These are phyloP conservation scores for Botryotinia globosa DNA, from an alignment of 2,329 filamentous ascomycete species.

Conservation along the genomic window DNA sequence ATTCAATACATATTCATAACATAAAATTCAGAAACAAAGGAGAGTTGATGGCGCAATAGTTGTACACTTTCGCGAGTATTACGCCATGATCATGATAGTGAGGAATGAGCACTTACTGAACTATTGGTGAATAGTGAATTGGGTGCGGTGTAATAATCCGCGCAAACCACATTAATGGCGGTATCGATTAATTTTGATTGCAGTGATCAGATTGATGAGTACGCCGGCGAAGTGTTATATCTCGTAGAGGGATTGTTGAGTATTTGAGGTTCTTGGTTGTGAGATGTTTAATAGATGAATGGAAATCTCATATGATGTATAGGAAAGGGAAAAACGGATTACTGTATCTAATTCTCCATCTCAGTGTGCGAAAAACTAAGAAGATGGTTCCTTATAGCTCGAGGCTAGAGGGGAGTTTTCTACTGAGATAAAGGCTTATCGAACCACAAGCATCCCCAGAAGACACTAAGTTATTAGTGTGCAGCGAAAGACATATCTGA, in stretches of 20 bases:
- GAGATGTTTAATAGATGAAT: neutral
- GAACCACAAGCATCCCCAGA: neutral
- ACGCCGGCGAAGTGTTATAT: neutral
- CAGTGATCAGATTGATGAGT: neutral
- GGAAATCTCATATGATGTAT: neutral
- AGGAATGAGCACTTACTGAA: constrained; percentile 13
- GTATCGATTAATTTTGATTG: neutral
- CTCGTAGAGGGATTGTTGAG: neutral
- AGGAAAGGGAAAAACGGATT: neutral
- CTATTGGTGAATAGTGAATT: constrained; percentile 19
- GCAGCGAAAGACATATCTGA: neutral
- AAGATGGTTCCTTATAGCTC: neutral
- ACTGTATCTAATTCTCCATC: neutral
- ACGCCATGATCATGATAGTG: neutral
- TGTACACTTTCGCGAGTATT: neutral
- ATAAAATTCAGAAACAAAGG: neutral
- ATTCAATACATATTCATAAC: neutral
- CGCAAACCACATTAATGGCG: constrained; percentile 18
- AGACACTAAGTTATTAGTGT: neutral
- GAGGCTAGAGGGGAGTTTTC: neutral
- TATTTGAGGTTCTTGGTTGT: neutral
- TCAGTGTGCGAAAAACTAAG: constrained; percentile 6
- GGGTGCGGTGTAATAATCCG: neutral
- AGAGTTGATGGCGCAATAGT: neutral
- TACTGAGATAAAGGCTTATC: constrained; percentile 5